Evolutionary conservation across 441 rosid species (phyloP).

Genomic region (Croton setiger): DNA sequence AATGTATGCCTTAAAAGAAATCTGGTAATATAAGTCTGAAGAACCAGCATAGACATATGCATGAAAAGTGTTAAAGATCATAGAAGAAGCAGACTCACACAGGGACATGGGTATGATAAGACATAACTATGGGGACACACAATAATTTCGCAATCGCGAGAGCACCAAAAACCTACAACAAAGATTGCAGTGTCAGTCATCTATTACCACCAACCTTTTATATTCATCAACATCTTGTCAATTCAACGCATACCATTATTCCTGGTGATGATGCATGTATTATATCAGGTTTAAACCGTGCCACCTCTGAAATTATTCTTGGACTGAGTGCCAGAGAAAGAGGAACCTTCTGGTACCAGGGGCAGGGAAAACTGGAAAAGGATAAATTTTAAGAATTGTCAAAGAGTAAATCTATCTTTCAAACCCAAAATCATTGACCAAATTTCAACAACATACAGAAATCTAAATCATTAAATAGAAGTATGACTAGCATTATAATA

Average conservation of each 20-base stretch:
- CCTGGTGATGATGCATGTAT: conserved; percentile 99
- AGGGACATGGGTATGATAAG: conserved; percentile 98
- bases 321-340: conserved; percentile 98
- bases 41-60: neutral
- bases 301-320: conserved; percentile 94
- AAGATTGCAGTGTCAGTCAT: conserved; percentile 22
- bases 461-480: conserved; percentile 8
- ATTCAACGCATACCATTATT: conserved; percentile 58
- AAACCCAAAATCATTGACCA: conserved; percentile 3
- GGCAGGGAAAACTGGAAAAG: conserved; percentile 80
- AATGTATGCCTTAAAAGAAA: neutral
- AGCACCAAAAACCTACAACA: conserved; percentile 87
- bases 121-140: conserved; percentile 92
- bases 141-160: conserved; percentile 77
- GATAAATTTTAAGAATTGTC: conserved; percentile 15
- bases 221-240: neutral
- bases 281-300: conserved; percentile 94
- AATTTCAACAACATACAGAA: neutral
- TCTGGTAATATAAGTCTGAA: neutral
- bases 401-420: neutral
- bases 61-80: neutral
- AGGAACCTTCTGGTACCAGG: conserved; percentile 93
- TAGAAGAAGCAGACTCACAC: conserved; percentile 59
- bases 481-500: neutral
- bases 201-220: conserved; percentile 4